Evolutionary conservation across 108 stramenopile genomes (phyloP).

Genomic region (Cyclotella kingstonii): DNA sequence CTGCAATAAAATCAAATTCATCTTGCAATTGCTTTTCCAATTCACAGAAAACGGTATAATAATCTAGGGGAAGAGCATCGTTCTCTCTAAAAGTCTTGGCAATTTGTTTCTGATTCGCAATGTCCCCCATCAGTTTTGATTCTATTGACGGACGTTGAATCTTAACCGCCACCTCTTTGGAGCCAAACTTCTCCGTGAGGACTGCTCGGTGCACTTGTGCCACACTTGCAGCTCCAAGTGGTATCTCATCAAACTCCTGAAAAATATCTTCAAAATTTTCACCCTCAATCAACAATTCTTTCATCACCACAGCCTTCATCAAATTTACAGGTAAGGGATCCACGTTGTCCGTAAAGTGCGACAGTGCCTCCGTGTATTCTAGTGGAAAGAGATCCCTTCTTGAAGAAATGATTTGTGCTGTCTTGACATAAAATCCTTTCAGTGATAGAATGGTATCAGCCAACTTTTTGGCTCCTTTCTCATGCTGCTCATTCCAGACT

Average conservation of each 20-base stretch:
- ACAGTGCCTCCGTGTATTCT: constrained; percentile 85
- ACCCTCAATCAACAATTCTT: constrained; percentile 58
- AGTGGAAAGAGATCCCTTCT: constrained; percentile 88
- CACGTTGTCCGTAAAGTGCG: constrained; percentile 82
- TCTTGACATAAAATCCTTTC: constrained; percentile 96
- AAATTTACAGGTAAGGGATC: constrained; percentile 84
- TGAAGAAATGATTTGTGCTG: constrained; percentile 86
- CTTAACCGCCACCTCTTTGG: constrained; percentile 92
- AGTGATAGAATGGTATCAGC: constrained; percentile 74
- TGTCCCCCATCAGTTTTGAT: constrained; percentile 89
- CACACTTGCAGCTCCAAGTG: constrained; percentile 77
- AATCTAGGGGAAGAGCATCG: constrained; percentile 85
- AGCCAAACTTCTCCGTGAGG: constrained; percentile 72
- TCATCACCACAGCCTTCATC: constrained; percentile 67
- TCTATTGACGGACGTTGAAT: constrained; percentile 92
- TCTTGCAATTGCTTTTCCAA: constrained; percentile 84
- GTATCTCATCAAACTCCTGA: constrained; percentile 81
- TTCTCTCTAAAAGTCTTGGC: constrained; percentile 74
- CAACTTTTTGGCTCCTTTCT: constrained; percentile 72
- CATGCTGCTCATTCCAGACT: constrained; percentile 71
- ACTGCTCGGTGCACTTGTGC: constrained; percentile 95
- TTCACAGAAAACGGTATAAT: constrained; percentile 90
- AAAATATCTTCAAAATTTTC: constrained; percentile 84
- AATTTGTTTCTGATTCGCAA: constrained; percentile 85
- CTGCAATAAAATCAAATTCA: constrained; percentile 95